These are phyloP conservation scores for Colletotrichum sp. DNA, from an alignment of 2,329 filamentous ascomycete species.

Conservation along the genomic window DNA sequence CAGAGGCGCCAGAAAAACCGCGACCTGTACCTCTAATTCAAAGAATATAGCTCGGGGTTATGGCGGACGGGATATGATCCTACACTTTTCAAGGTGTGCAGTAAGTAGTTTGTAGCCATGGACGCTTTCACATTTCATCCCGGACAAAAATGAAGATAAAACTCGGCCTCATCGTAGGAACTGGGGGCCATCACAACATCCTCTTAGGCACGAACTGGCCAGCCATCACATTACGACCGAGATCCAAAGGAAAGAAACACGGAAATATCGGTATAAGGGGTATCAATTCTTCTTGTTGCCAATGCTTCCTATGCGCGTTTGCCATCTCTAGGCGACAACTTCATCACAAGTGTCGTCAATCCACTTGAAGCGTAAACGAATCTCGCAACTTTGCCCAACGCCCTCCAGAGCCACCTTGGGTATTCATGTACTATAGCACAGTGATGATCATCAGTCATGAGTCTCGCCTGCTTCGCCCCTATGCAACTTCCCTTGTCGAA, in stretches of 20 bases:
- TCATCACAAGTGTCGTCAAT: not conserved
- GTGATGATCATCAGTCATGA: not conserved
- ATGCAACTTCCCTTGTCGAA: not conserved
- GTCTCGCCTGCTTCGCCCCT: not conserved
- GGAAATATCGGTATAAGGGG: not conserved
- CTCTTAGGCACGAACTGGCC: not conserved
- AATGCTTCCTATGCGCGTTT: not conserved
- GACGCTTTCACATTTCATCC: not conserved
- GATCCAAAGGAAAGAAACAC: not conserved
- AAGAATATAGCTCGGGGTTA: not conserved
- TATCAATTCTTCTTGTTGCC: not conserved
- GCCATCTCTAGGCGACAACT: not conserved
- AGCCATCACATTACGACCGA: not conserved
- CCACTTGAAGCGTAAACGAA: not conserved
- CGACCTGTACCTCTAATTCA: not conserved
- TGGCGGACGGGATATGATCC: not conserved
- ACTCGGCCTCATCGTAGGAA: not conserved
- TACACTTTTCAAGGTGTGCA: not conserved
- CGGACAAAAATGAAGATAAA: not conserved
- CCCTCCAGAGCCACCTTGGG: not conserved
- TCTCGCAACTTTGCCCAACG: not conserved
- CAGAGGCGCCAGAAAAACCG: not conserved
- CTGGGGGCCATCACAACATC: not conserved
- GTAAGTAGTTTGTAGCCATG: not conserved
- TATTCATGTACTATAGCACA: not conserved